phyloP scores from a whole-genome alignment of 208 protist species.

The Kentomonas sorsogonicus region DNA sequence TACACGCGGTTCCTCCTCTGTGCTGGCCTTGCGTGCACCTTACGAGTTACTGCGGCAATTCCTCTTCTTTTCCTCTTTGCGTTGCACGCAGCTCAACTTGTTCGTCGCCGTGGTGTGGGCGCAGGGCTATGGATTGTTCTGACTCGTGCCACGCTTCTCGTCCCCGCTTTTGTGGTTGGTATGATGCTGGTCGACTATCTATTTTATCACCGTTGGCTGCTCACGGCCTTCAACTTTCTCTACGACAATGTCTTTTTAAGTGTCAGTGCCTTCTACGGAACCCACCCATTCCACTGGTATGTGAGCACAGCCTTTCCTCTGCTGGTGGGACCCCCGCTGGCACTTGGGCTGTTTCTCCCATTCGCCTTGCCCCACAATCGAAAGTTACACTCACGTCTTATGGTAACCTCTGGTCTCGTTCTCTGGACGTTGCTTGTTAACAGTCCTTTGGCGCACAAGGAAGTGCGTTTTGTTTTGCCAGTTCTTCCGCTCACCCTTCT shows the following conservation, averaged over 20 bases:
- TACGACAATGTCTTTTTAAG: conserved; percentile 85
- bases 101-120: conserved; percentile 17
- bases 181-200: conserved; percentile 42
- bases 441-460: conserved; percentile 89
- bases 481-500: too few species aligned
- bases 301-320: conserved; percentile 49
- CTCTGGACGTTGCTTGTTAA: conserved; percentile 59
- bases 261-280: conserved; percentile 84
- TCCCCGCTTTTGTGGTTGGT: conserved; percentile 15
- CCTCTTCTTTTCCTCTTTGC: conserved; percentile 48
- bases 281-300: conserved; percentile 87
- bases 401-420: conserved; percentile 4
- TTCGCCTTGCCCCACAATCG: not conserved
- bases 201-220: conserved; percentile 42
- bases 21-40: conserved; percentile 43
- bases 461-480: conserved; percentile 91
- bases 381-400: not conserved
- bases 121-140: conserved; percentile 9
- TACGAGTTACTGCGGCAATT: conserved; percentile 58
- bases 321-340: conserved; percentile 40
- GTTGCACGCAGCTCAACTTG: conserved; percentile 17
- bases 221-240: conserved; percentile 70
- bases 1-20: conserved; percentile 53
- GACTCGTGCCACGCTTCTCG: conserved; percentile 18
- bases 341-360: conserved; percentile 35